phyloP scores from a whole-genome alignment of 23 red algal genomes.

The Gracilaria vermiculophylla region DNA sequence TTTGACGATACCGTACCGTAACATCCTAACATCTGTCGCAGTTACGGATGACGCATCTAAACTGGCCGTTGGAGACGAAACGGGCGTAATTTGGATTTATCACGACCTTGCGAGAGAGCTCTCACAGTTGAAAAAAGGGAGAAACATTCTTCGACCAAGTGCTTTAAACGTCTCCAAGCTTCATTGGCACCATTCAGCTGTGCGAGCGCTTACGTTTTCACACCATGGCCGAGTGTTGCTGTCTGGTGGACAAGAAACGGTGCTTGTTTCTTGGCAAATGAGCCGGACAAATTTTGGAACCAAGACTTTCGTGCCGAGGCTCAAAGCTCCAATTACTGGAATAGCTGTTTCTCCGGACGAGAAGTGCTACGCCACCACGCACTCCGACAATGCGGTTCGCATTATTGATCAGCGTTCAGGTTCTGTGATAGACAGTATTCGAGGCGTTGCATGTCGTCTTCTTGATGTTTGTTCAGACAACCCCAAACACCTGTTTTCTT shows the following conservation, averaged over 20 bases:
- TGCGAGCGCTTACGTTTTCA: conserved; percentile 42
- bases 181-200: conserved; percentile 64
- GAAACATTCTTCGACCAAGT: neutral
- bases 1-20: neutral
- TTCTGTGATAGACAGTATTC: conserved; percentile 1
- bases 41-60: conserved; percentile 16
- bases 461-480: neutral
- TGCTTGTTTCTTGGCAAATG: conserved; percentile 60
- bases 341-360: conserved; percentile 52
- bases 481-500: conserved; percentile 2
- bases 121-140: neutral
- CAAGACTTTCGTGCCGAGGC: conserved; percentile 24
- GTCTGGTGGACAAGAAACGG: conserved; percentile 45
- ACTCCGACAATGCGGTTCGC: conserved; percentile 53
- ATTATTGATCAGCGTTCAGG: conserved; percentile 42
- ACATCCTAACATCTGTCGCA: conserved; percentile 11
- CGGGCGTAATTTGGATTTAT: conserved; percentile 33
- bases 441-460: conserved; percentile 4
- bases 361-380: conserved; percentile 28
- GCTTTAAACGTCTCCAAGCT: conserved; percentile 21
- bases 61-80: conserved; percentile 54
- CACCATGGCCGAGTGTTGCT: conserved; percentile 32
- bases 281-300: conserved; percentile 25
- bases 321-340: conserved; percentile 31
- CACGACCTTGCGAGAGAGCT: neutral